phyloP scores from a whole-genome alignment of 805 yeast species.

The Yarrowia hollandica region DNA sequence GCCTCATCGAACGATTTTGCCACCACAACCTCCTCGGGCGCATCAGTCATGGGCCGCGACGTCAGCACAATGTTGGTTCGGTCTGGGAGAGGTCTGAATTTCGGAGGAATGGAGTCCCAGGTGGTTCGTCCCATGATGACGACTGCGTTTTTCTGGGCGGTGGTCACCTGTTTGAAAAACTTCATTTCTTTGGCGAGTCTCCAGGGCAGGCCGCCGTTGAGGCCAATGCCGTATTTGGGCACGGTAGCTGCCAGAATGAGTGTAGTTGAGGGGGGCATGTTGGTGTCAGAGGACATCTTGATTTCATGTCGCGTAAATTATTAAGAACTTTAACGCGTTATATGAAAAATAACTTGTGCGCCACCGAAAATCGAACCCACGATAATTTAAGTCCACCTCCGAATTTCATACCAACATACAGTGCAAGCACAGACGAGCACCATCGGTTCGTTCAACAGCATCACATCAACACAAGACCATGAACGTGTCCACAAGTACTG shows the following conservation, averaged over 20 bases:
- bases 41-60: conserved; percentile 46
- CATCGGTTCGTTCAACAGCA: no score
- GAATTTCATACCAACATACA: no score
- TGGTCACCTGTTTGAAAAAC: conserved; percentile 76
- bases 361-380: no score
- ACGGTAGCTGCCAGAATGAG: conserved; percentile 82
- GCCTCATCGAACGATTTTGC: conserved; percentile 52
- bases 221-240: conserved; percentile 84
- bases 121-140: conserved; percentile 96
- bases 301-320: no score
- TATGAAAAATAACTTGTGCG: no score
- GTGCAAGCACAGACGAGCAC: no score
- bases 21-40: conserved; percentile 36
- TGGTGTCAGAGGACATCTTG: no score
- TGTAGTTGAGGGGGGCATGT: conserved; percentile 45
- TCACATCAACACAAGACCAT: conserved; percentile 44
- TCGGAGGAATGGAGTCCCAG: conserved; percentile 88
- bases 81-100: conserved; percentile 77
- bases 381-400: no score
- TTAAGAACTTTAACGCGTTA: no score
- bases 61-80: conserved; percentile 73
- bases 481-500: conserved; percentile 88
- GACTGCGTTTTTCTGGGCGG: conserved; percentile 39
- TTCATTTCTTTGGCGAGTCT: conserved; percentile 77
- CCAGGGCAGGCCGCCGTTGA: conserved; percentile 85